phyloP scores from a whole-genome alignment of 306 rosid species.

The Prunus mongolica region DNA sequence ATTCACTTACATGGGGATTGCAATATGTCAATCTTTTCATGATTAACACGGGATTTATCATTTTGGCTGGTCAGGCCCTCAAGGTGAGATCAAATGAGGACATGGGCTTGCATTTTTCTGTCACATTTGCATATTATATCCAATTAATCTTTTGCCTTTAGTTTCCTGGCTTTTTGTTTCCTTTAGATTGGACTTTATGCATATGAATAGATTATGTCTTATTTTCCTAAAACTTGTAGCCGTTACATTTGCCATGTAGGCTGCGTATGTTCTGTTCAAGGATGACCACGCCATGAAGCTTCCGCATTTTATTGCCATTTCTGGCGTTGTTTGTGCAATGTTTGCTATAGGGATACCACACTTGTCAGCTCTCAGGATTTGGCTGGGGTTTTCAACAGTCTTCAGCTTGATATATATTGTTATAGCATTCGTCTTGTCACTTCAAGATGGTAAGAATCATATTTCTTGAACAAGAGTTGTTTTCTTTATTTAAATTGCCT shows the following conservation, averaged over 20 bases:
- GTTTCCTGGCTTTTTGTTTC: neutral
- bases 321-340: conserved; percentile 74
- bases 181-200: neutral
- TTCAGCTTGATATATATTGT: conserved; percentile 66
- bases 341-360: conserved; percentile 92
- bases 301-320: conserved; percentile 69
- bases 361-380: conserved; percentile 82
- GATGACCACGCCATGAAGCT: conserved; percentile 68
- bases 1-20: conserved; percentile 78
- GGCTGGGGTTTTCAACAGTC: conserved; percentile 88
- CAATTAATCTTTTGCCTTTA: neutral
- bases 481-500: neutral
- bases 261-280: conserved; percentile 63
- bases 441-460: conserved; percentile 65
- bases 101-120: neutral
- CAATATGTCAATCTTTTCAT: conserved; percentile 92
- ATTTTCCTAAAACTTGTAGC: neutral
- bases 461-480: neutral
- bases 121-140: neutral
- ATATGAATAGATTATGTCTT: neutral
- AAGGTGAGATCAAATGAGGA: conserved; percentile 49
- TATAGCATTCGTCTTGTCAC: conserved; percentile 53
- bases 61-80: conserved; percentile 88
- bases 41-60: conserved; percentile 83
- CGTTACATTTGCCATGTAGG: conserved; percentile 42